Percentiles rank a stretch among this genome's conserved stretches.
phyloP scores from a whole-genome alignment of 2,329 filamentous ascomycete species.

The Phaeoacremonium minimum region DNA sequence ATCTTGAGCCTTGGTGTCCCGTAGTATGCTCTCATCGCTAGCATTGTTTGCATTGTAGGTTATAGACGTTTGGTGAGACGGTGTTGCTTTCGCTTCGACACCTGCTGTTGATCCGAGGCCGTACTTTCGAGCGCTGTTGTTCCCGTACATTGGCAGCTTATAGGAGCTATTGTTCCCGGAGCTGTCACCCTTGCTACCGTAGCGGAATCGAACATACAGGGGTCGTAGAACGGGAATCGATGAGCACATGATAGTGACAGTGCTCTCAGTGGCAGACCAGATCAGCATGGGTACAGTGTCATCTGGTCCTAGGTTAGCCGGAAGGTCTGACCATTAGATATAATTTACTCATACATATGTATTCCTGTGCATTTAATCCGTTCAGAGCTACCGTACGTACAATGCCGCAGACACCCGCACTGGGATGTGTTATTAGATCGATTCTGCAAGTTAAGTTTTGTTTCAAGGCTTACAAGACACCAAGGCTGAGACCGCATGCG shows the following conservation, averaged over 20 bases:
- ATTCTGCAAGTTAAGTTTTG: not conserved
- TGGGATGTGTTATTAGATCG: constrained; percentile 5
- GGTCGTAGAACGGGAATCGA: constrained; percentile 29
- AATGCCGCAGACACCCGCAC: constrained; percentile 21
- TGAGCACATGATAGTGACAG: constrained; percentile 28
- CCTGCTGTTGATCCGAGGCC: not conserved
- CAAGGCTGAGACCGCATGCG: constrained; percentile 30
- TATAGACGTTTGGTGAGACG: not conserved
- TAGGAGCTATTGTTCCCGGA: not conserved
- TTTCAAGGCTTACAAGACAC: constrained; percentile 25
- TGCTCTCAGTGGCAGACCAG: constrained; percentile 26
- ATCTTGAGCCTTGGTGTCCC: not conserved
- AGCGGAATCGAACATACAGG: constrained; percentile 11
- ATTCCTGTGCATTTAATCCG: constrained; percentile 17
- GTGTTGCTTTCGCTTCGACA: not conserved
- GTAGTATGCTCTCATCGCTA: not conserved
- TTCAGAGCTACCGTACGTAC: constrained; percentile 21
- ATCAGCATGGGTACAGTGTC: constrained; percentile 25
- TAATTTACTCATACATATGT: constrained; percentile 18
- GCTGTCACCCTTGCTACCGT: not conserved
- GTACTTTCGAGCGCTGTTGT: not conserved
- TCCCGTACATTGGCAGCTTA: not conserved
- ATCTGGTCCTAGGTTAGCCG: constrained; percentile 8
- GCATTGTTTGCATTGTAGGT: not conserved
- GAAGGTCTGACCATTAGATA: not conserved